Conservation (phyloP, 2,329 filamentous ascomycete genomes). For the Aspergillus caelatus region DNA sequence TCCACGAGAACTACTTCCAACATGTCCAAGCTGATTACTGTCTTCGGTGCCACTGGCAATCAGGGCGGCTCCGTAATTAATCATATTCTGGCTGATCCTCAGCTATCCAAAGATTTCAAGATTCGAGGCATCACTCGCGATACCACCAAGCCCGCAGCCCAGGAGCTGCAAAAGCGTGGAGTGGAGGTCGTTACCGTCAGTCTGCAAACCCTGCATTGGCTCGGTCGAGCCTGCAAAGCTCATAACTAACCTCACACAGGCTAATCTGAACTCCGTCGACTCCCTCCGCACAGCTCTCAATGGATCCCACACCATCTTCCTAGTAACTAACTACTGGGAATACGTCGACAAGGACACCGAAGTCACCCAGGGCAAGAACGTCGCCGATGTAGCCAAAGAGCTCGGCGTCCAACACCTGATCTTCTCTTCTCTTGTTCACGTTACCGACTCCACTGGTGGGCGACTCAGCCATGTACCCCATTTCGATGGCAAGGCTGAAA, state of each 20-base stretch:
- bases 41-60: conserved; percentile 1
- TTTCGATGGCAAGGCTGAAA: conserved; percentile 48
- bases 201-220: neutral
- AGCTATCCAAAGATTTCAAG: conserved; percentile 46
- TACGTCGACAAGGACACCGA: conserved; percentile 24
- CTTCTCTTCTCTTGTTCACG: conserved; percentile 42
- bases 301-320: conserved; percentile 53
- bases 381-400: conserved; percentile 42
- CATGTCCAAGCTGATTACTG: conserved; percentile 1
- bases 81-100: neutral
- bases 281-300: conserved; percentile 47
- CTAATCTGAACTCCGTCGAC: conserved; percentile 42
- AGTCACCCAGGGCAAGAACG: conserved; percentile 38
- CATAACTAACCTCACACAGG: conserved; percentile 25
- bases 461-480: conserved; percentile 37
- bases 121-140: conserved; percentile 58
- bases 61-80: conserved; percentile 1
- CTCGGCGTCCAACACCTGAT: conserved; percentile 44
- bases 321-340: conserved; percentile 50
- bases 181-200: conserved; percentile 40
- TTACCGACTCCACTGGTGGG: conserved; percentile 36
- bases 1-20: neutral
- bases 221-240: neutral
- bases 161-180: conserved; percentile 31
- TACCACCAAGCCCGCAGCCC: conserved; percentile 31